Evolutionary conservation across 2,329 filamentous ascomycete genomes (phyloP), one percentile per base, ranked within the genome.

Genomic region (Beauveria asiatica): DNA sequence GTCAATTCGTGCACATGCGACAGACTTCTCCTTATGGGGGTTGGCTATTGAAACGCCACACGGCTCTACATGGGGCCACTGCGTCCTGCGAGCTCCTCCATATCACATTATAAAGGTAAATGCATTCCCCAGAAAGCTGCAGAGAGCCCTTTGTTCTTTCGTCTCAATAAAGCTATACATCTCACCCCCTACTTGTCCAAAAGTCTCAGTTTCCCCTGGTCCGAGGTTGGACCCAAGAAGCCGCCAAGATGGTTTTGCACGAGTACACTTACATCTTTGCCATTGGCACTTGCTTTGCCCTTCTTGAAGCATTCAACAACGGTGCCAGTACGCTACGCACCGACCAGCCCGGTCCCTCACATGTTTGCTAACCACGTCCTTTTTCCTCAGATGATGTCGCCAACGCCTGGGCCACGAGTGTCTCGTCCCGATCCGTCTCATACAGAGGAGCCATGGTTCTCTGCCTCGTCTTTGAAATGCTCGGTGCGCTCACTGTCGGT

Each of bases 351-450:
- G 11, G 33, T 30, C 11, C 3, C 8, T 30, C 9, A 3, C 25
- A 11, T 3, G 4, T n/a, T 57, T 53, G 21, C 45, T 44, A 55
- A 30, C 16, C n/a, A 5, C 7, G 5, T 3, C 9, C 11, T 39
- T 17, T 16, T 16, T 8, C 30, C 23, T 41, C 21, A 87, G 85
- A 92, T 74, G 89, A 92, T 87, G 89, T 93, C 61, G 89, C 89
- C 69, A 93, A 93, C 75, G 78, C 89, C 55, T 92, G 88, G 86
- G 89, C 89, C 8, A 92, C 89, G 67, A 87, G 83, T 50, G 88
- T 92, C 62, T 92, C 89, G 21, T 92, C 89, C n/a, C 78, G 89
- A 58, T 92, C 89, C 65, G 79, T 90, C 68, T 78, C 85, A 2
- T 88, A 90, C 75, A 74, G 83, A 66, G 84, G 87, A 74, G 87